These are phyloP conservation scores for Catharanthus roseus DNA, from an alignment of 257 asterid species.

Conservation along the genomic window DNA sequence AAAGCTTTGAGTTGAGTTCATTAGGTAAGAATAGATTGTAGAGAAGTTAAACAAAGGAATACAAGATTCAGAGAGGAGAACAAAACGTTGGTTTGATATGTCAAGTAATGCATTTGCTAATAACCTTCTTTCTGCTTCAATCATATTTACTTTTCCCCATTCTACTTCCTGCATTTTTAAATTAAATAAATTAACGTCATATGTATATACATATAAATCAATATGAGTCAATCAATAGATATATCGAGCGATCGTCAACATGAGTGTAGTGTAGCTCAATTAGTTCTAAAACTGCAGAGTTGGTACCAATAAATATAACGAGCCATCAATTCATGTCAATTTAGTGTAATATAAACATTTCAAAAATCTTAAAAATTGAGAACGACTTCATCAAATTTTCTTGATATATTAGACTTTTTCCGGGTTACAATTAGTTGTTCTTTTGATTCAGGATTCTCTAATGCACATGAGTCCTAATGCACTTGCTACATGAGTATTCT, in stretches of 20 bases:
- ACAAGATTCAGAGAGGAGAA: conserved; percentile 81
- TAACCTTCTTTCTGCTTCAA: conserved; percentile 82
- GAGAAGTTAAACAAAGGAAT: conserved; percentile 80
- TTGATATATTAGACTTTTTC: neutral
- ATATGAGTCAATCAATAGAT: no score
- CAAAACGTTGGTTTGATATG: conserved; percentile 66
- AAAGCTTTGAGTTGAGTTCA: conserved; percentile 46
- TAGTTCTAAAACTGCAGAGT: no score
- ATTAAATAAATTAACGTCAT: neutral
- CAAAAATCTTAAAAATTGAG: neutral
- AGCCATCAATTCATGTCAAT: no score
- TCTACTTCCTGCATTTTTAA: conserved; percentile 45
- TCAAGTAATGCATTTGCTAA: conserved; percentile 88
- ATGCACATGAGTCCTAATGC: no score
- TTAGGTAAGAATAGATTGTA: conserved; percentile 59
- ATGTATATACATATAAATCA: no score
- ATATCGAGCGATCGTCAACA: no score
- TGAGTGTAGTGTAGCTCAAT: no score
- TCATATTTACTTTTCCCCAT: conserved; percentile 83
- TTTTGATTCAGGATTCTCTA: neutral
- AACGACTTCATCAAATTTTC: neutral
- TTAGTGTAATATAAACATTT: neutral
- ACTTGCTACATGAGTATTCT: no score
- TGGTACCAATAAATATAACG: no score
- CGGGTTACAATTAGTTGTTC: neutral